Conservation (phyloP, 177 flowering plant genomes). For the Vitis hybrid region DNA sequence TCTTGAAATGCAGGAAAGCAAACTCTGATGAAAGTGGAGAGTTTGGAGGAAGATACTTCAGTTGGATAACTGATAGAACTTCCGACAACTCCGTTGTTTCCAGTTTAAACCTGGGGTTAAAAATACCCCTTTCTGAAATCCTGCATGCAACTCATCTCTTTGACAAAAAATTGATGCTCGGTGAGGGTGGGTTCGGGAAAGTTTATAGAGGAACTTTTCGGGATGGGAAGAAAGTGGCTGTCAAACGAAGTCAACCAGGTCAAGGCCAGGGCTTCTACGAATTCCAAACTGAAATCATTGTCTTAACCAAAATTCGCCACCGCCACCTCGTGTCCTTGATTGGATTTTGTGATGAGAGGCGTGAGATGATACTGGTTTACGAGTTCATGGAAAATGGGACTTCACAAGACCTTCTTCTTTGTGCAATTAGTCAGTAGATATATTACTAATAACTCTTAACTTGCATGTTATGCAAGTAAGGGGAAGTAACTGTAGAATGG, state of each 20-base stretch:
- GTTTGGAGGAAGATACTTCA: constrained; percentile 13
- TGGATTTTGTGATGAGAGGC: not conserved
- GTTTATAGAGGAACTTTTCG: constrained; percentile 8
- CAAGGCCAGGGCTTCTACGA: constrained; percentile 12
- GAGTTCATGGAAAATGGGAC: too few species aligned
- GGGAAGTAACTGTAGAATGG: too few species aligned
- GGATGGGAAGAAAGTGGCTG: constrained; percentile 12
- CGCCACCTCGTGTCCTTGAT: constrained; percentile 15
- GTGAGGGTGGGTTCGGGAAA: constrained; percentile 12
- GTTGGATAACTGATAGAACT: not conserved
- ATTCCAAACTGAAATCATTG: constrained; percentile 10
- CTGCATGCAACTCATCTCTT: constrained; percentile 5
- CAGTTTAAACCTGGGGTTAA: constrained; percentile 3
- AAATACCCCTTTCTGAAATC: constrained; percentile 2
- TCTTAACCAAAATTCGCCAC: constrained; percentile 13
- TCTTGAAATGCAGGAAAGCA: too few species aligned
- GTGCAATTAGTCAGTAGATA: too few species aligned
- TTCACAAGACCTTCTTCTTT: too few species aligned
- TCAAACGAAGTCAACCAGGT: constrained; percentile 4
- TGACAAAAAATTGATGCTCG: constrained; percentile 2
- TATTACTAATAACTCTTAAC: too few species aligned
- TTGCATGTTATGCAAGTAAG: too few species aligned
- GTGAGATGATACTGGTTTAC: too few species aligned
- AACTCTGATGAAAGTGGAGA: constrained; percentile 12
- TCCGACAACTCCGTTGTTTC: constrained; percentile 5